phyloP scores from a whole-genome alignment of 768 basidiomycete species.

The Punctularia strigosozonata region DNA sequence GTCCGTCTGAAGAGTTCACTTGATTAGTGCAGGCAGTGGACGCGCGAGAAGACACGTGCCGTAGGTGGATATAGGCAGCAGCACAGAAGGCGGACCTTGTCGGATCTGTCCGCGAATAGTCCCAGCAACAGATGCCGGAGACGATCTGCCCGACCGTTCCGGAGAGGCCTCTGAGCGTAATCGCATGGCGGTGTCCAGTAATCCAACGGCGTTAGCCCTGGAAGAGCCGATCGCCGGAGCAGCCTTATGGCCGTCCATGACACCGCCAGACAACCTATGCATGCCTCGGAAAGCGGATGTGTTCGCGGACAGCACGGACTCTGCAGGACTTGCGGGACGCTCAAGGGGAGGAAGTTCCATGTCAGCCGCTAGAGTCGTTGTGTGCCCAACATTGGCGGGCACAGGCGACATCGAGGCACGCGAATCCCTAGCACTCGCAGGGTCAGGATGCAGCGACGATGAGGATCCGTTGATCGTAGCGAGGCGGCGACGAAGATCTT shows the following conservation, averaged over 20 bases:
- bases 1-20: conserved; percentile 47
- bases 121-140: conserved; percentile 55
- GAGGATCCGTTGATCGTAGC: conserved; percentile 63
- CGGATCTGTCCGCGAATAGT: conserved; percentile 38
- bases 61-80: conserved; percentile 59
- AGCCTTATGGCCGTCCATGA: conserved; percentile 68
- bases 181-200: conserved; percentile 67
- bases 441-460: conserved; percentile 55
- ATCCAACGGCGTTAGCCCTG: conserved; percentile 69
- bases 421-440: conserved; percentile 38
- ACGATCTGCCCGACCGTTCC: conserved; percentile 66
- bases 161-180: conserved; percentile 55
- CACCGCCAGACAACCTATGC: conserved; percentile 52
- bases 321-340: conserved; percentile 69
- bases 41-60: conserved; percentile 29
- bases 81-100: conserved; percentile 37
- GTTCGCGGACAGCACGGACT: conserved; percentile 67
- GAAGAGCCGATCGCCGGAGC: conserved; percentile 86
- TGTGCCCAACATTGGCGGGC: conserved; percentile 9
- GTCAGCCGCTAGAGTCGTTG: conserved; percentile 14
- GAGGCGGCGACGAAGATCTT: conserved; percentile 69
- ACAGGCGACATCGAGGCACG: conserved; percentile 31
- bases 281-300: conserved; percentile 45
- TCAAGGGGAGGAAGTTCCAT: conserved; percentile 27
- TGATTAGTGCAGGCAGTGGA: background rate